Evolutionary conservation across 257 asterid genomes (phyloP).

Genomic region (Solanum tacnaense): DNA sequence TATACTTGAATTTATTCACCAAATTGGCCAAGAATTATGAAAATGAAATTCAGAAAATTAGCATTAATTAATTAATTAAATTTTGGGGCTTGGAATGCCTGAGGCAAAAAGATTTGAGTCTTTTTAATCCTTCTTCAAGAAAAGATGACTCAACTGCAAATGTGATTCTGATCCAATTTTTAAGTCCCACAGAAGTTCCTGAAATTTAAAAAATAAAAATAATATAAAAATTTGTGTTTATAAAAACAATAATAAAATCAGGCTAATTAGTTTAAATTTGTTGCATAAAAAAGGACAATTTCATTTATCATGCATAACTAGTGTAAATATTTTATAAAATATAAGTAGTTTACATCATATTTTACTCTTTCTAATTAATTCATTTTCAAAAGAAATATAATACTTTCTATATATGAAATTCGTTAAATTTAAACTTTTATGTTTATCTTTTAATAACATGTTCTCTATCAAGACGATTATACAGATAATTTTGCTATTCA

Average conservation of each 20-base stretch:
- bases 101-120: constrained; percentile 48
- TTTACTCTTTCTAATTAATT: background rate
- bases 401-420: background rate
- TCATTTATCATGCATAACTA: background rate
- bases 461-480: background rate
- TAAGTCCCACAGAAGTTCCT: constrained; percentile 68
- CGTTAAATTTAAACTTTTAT: background rate
- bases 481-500: rapidly evolving
- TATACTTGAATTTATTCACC: too few relatives aligned
- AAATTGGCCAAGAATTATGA: background rate
- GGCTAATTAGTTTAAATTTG: background rate
- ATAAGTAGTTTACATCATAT: background rate
- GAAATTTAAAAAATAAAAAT: background rate
- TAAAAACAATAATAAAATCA: background rate
- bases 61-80: background rate
- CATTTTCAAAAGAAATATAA: background rate
- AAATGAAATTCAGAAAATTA: background rate
- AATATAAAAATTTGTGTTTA: background rate
- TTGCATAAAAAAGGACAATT: background rate
- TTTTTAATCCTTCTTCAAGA: constrained; percentile 18
- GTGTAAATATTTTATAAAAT: background rate
- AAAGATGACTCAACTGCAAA: constrained; percentile 56
- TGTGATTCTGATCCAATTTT: constrained; percentile 34
- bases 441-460: background rate
- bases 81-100: constrained; percentile 27